Evolutionary conservation across 345 rosid genomes (phyloP), one percentile per base, ranked within the genome.

Genomic region (Carallia pectinifolia): DNA sequence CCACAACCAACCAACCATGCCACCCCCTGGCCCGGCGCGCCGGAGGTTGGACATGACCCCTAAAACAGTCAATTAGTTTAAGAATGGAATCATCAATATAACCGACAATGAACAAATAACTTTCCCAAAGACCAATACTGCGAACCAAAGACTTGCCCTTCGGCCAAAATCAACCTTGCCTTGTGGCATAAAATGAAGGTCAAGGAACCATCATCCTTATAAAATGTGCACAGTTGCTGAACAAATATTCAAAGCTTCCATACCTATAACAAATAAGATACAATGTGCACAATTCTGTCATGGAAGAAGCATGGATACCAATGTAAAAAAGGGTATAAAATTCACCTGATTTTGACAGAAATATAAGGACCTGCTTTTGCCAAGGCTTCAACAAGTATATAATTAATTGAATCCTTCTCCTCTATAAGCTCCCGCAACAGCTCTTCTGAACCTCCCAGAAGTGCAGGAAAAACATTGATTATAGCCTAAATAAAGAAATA

Each of bases 381-480:
- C 50, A 91, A 76, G 65, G 76, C 78, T 78, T 82, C 87, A 54
- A 80, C 82, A 70, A 94, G 69, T 74, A 76, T 79, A 74, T 84
- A 87, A 69, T 79, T 65, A 68, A 70, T 61, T 39, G 75, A 72
- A 69, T 77, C 83, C 74, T 82, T 76, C 74, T 84, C 84, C 78
- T 88, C 76, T 44, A 91, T 66, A 64, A 88, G 74, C 74, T 70
- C 39, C 65, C 37, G 67, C 61, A 90, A 83, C 82, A 81, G 75
- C 69, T 64, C 70, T 79, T 94, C 97, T 54, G 86, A 81, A 78
- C 95, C 96, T 80, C 89, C 84, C 77, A 91, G 68, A 72, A 91
- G 87, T 56, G 80, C 71, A 36, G 98, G 98, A 82, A 87, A 90
- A 73, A 67, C 71, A 74, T 74, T 80, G 83, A 85, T 76, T 71